These are phyloP conservation scores for Flaveria brownii DNA, from an alignment of 129 eudicot species.

Conservation along the genomic window DNA sequence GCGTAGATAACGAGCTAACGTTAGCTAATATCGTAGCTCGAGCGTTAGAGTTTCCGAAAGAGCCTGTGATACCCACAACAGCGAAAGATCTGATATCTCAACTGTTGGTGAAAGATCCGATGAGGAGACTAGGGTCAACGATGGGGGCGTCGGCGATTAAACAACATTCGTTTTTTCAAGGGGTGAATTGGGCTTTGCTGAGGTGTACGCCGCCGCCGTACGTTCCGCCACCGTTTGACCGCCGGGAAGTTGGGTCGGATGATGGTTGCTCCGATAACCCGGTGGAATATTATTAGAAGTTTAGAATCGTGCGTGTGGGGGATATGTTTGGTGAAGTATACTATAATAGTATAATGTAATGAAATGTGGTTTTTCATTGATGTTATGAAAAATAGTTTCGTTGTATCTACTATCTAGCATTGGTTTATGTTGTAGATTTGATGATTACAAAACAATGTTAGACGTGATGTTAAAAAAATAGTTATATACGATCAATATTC, in stretches of 20 bases:
- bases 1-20: conserved; percentile 85
- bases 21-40: conserved; percentile 91
- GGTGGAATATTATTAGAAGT: conserved; percentile 67
- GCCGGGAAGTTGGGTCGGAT: conserved; percentile 53
- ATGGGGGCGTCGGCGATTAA: conserved; percentile 90
- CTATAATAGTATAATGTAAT: background rate
- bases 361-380: background rate
- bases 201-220: conserved; percentile 82
- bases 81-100: conserved; percentile 85
- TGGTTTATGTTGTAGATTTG: too few relatives aligned
- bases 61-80: conserved; percentile 62
- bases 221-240: conserved; percentile 58
- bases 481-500: too few relatives aligned
- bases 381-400: background rate
- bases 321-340: background rate
- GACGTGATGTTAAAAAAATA: too few relatives aligned
- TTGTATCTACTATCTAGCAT: background rate
- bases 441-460: too few relatives aligned
- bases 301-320: background rate
- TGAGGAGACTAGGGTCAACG: conserved; percentile 68
- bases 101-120: conserved; percentile 81
- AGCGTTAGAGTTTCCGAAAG: conserved; percentile 93
- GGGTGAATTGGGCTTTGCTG: conserved; percentile 91
- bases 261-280: conserved; percentile 66
- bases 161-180: conserved; percentile 76